Conservation (phyloP, 2,329 filamentous ascomycete genomes). For the Alternaria gaisen region DNA sequence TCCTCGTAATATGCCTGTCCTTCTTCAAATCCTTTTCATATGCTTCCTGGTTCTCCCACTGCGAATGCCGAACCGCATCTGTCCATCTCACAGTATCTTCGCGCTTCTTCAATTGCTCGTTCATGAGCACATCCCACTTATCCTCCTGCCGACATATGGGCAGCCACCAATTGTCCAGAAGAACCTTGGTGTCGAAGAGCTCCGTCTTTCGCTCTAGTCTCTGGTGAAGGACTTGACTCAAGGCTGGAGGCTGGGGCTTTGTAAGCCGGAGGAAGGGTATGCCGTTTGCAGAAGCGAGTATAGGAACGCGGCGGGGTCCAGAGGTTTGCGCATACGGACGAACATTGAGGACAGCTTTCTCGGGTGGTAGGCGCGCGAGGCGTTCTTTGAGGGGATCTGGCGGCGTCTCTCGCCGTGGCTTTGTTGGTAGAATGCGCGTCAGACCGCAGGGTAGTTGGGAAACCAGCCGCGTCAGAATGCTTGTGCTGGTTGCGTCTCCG, state of each 20-base stretch:
- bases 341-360: slow-evolving; percentile 58
- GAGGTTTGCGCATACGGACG: slow-evolving; percentile 60
- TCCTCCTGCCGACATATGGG: slow-evolving; percentile 57
- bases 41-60: slow-evolving; percentile 20
- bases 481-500: slow-evolving; percentile 39
- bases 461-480: slow-evolving; percentile 35
- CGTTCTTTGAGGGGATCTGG: slow-evolving; percentile 28
- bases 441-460: slow-evolving; percentile 53
- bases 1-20: slow-evolving; percentile 46
- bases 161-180: slow-evolving; percentile 55
- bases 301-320: slow-evolving; percentile 67
- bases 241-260: slow-evolving; percentile 69
- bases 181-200: slow-evolving; percentile 51
- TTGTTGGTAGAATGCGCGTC: slow-evolving; percentile 30
- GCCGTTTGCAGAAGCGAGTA: slow-evolving; percentile 63
- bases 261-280: slow-evolving; percentile 72
- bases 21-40: slow-evolving; percentile 36
- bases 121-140: slow-evolving; percentile 57
- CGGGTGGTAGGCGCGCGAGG: slow-evolving; percentile 48
- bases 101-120: slow-evolving; percentile 13
- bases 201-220: slow-evolving; percentile 58
- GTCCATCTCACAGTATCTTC: slow-evolving; percentile 42
- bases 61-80: slow-evolving; percentile 33
- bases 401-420: slow-evolving; percentile 8
- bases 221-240: slow-evolving; percentile 67